Evolutionary conservation across 495 filamentous ascomycete species (phyloP).

Genomic region (Xylaria telfairii): DNA sequence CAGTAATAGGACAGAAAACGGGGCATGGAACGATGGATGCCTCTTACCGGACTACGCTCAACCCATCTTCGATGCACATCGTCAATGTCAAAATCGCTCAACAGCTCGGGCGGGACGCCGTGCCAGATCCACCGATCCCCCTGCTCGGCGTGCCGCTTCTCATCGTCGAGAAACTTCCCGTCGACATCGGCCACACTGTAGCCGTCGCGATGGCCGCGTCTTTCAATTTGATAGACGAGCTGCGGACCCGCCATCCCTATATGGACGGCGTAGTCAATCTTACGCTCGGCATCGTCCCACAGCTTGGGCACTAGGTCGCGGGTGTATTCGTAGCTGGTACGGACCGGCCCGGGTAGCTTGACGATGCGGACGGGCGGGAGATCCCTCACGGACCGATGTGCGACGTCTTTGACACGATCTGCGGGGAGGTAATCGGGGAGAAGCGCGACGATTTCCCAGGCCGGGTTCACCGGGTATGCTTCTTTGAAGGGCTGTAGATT

Average conservation of each 20-base stretch:
- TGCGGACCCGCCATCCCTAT: constrained; percentile 82
- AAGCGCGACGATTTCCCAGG: constrained; percentile 67
- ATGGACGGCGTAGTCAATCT: constrained; percentile 72
- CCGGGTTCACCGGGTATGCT: constrained; percentile 69
- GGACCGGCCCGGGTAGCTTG: constrained; percentile 69
- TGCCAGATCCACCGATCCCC: constrained; percentile 54
- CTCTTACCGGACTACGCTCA: constrained; percentile 45
- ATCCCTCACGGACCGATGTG: constrained; percentile 30
- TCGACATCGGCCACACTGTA: constrained; percentile 74
- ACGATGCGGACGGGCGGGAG: constrained; percentile 66
- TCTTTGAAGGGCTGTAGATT: constrained; percentile 67
- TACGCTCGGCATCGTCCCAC: constrained; percentile 50
- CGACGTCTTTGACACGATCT: constrained; percentile 44
- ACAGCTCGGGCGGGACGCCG: constrained; percentile 45
- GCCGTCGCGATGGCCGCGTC: constrained; percentile 73
- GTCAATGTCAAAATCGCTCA: constrained; percentile 57
- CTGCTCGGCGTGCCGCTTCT: constrained; percentile 45
- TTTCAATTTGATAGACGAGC: constrained; percentile 72
- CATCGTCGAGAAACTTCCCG: constrained; percentile 60
- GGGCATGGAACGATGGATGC: background rate
- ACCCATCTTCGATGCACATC: constrained; percentile 64
- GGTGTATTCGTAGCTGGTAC: constrained; percentile 72
- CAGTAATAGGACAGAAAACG: background rate
- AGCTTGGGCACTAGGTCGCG: constrained; percentile 66
- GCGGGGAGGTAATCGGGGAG: constrained; percentile 60